A percentile compares a stretch with the other conserved stretches of the same genome.
These are phyloP conservation scores for Tetrahymena borealis DNA, from an alignment of 73 alveolate genomes.

Conservation along the genomic window DNA sequence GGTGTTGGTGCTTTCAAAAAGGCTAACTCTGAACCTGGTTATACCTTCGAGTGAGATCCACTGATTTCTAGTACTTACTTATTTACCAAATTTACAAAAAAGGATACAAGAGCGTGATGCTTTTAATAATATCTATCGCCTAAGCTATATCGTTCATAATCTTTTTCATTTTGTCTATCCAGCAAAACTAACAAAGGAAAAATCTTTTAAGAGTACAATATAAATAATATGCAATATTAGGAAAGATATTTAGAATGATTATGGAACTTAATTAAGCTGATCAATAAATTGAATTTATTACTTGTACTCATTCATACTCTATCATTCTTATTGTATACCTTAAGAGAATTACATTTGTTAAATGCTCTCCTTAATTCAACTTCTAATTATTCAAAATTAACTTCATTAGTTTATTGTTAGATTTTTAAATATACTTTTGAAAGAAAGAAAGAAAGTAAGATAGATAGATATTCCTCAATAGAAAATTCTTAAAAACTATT, in stretches of 20 bases:
- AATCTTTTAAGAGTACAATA: not conserved
- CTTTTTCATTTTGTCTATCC: not conserved
- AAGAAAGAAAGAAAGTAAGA: too few species aligned
- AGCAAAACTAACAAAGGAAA: not conserved
- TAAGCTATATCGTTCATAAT: not conserved
- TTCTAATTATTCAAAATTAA: not conserved
- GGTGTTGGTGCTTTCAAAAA: conserved; percentile 43
- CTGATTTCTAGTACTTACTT: not conserved
- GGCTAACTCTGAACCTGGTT: conserved; percentile 45
- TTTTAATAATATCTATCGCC: not conserved
- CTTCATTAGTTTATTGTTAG: not conserved
- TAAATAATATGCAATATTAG: not conserved
- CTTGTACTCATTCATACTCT: not conserved
- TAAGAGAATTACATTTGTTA: not conserved
- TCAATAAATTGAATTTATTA: not conserved
- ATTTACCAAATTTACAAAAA: not conserved
- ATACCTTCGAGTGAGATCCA: not conserved
- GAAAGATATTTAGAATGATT: not conserved
- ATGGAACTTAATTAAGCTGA: not conserved
- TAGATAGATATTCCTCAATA: too few species aligned
- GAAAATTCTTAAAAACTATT: too few species aligned
- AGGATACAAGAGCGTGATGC: not conserved
- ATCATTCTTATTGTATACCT: not conserved
- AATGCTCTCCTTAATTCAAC: not conserved
- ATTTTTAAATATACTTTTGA: too few species aligned